Evolutionary conservation across 495 filamentous ascomycete genomes (phyloP), one percentile per base, ranked within the genome.

Genomic region (Penicillium herquei): DNA sequence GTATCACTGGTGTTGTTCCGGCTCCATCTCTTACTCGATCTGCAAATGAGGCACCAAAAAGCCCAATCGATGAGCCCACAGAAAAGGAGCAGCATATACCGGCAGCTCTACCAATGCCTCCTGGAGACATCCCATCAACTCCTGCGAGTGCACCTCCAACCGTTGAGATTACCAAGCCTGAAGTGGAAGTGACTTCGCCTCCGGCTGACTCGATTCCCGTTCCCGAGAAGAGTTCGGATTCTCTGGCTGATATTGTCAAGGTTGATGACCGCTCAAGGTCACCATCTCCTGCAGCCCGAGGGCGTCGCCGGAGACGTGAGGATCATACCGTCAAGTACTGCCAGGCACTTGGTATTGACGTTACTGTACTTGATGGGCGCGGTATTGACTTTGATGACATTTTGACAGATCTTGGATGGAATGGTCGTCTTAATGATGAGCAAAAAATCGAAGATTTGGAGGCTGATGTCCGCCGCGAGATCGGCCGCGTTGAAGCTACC

Each of bases 391-490:
- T 98, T 63, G 87, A 94, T 55, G 81, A 83, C 48, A 84, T 89
- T 57, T 77, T 98, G 39, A 85, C 87, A 49, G 91, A 97, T 63
- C 90, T 97, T 65, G 90, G 92, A 16, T 97, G 92, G 93, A 87
- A 89, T 39, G 89, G 87, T 40, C 83, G 87, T 21, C 79, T 89
- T 39, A 82, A 84, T 59, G 79, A 87, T 40, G 75, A 83, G 21
- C 84, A 84, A 48, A 89, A 85, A 51, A 87, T 94, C 55, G 91
- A 96, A 54, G 84, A 91, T 46, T 78, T 98, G 64, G 85, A 94
- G 68, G 79, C 82, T 14, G 91, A 92, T 59, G 78, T 97, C 39
- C 88, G 91, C 49, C 87, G 89, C 54, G 94, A 97, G 63, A 82
- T 98, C 53, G 88, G 87, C 42, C 88, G 89, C 51, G 89, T 92